Evolutionary conservation across 2,329 filamentous ascomycete species (phyloP).

Genomic region (Pseudocercospora ulei): DNA sequence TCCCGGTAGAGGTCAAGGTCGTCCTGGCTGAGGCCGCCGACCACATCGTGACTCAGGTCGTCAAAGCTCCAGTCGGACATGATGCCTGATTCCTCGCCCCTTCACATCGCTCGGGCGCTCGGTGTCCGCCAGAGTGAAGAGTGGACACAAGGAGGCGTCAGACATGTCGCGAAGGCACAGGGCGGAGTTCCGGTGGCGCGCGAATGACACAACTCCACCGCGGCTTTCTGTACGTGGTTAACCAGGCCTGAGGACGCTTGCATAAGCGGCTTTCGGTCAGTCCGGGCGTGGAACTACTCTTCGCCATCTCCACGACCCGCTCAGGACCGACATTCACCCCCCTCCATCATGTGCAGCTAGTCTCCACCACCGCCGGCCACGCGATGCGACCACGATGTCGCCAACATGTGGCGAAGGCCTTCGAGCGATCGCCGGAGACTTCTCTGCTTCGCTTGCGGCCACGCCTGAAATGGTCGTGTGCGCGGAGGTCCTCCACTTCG

Average conservation of each 20-base stretch:
- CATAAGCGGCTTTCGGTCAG: background rate
- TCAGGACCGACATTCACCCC: background rate
- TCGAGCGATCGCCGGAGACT: slow-evolving; percentile 34
- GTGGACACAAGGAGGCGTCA: no score
- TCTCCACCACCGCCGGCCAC: background rate
- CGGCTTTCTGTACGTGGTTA: no score
- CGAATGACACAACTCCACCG: no score
- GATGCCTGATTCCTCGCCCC: background rate
- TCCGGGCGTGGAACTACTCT: background rate
- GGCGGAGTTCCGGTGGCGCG: background rate
- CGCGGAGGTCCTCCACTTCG: slow-evolving; percentile 26
- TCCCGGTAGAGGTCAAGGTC: slow-evolving; percentile 4
- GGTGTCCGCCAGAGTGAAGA: background rate
- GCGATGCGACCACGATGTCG: slow-evolving; percentile 33
- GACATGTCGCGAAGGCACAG: slow-evolving; percentile 12
- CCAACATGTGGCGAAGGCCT: slow-evolving; percentile 27
- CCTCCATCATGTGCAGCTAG: slow-evolving; percentile 9
- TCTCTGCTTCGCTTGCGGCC: slow-evolving; percentile 32
- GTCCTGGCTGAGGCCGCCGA: background rate
- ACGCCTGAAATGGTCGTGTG: slow-evolving; percentile 27
- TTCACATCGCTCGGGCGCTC: slow-evolving; percentile 3
- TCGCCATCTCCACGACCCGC: background rate
- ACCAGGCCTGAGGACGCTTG: no score
- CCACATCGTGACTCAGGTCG: slow-evolving; percentile 1
- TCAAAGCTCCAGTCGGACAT: slow-evolving; percentile 10